A percentile compares a stretch with the other conserved stretches of the same genome.
Conservation (phyloP, 805 yeast species). For the Ascoidea asiatica region DNA sequence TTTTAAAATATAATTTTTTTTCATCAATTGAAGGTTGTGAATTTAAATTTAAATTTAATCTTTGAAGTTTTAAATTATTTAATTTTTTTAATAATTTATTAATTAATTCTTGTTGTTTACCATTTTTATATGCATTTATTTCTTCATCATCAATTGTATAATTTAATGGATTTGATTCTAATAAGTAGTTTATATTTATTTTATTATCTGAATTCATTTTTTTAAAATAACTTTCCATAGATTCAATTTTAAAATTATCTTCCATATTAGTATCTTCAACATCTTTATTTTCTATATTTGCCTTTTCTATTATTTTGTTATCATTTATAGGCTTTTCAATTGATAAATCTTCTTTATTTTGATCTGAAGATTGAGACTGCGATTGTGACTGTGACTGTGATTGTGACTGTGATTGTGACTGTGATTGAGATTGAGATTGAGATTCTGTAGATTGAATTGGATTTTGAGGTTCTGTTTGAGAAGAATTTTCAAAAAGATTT, state of each 20-base stretch:
- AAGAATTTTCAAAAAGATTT: slow-evolving; percentile 1
- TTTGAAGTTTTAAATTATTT: slow-evolving; percentile 32
- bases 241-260: background rate
- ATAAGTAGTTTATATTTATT: slow-evolving; percentile 25
- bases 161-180: slow-evolving; percentile 37
- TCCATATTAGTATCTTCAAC: background rate
- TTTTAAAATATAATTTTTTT: slow-evolving; percentile 25
- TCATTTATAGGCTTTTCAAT: slow-evolving; percentile 3
- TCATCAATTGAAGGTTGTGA: slow-evolving; percentile 30
- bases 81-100: slow-evolving; percentile 33
- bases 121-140: slow-evolving; percentile 29
- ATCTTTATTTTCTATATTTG: background rate
- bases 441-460: slow-evolving; percentile 6
- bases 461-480: slow-evolving; percentile 5
- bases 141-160: slow-evolving; percentile 35
- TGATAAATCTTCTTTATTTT: background rate
- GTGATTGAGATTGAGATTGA: slow-evolving; percentile 7
- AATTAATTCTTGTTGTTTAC: slow-evolving; percentile 27
- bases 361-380: background rate
- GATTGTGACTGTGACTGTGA: no score
- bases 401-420: slow-evolving; percentile 6
- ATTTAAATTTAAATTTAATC: slow-evolving; percentile 18
- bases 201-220: slow-evolving; percentile 3
- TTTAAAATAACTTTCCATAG: slow-evolving; percentile 2
- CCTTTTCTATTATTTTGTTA: slow-evolving; percentile 1